Base-by-base conservation (phyloP, 768 basidiomycete species). In the Artomyces pyxidatus region DNA sequence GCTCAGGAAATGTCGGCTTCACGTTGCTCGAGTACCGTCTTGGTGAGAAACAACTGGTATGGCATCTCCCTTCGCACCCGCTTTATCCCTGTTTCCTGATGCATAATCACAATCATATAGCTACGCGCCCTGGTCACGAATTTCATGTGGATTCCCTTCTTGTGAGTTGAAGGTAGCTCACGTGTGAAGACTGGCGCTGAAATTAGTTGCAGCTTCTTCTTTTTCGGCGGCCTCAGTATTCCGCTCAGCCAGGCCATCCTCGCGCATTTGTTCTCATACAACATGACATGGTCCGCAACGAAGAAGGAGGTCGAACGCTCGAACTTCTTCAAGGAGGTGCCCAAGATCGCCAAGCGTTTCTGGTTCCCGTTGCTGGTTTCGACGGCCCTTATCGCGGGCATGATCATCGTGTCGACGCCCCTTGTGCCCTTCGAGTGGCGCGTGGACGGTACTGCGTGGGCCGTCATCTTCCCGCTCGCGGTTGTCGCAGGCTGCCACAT, bases 301-400 rank as follows among this genome's bases (percentile, higher is more conserved):
- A 78, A 78, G 58, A 88, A 89, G 77, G 86, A 88, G 63, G 88
- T 93, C 38, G 84, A 92, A 65, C 75, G 80, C 47, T 88, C 85
- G 12, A 93, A 92, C 59, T 92, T 95, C 72, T 92, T 88, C 77
- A 79, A 85, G 53, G 91, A 95, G 65, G 79, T 92, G 6, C 92
- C 92, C 3, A 78, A 80, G 54, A 92, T 94, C 58, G 68, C 81
- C 63, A 83, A 83, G 57, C 81, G 88, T 6, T 94, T 88, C 70
- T 83, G 85, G 75, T 66, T 79, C 52, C 74, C 77, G 40, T 72
- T 86, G 53, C 52, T 76, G 10, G 51, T 85, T 4, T 82, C 78
- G 27, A 68, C 78, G 56, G 50, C 74, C 26, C 54, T 73, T 19
- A 68, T 87, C 53, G 75, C 67, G 3, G 74, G 67, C 29, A 81